phyloP scores from a whole-genome alignment of 1,139 yeast species.

The Geotrichum europaeum region DNA sequence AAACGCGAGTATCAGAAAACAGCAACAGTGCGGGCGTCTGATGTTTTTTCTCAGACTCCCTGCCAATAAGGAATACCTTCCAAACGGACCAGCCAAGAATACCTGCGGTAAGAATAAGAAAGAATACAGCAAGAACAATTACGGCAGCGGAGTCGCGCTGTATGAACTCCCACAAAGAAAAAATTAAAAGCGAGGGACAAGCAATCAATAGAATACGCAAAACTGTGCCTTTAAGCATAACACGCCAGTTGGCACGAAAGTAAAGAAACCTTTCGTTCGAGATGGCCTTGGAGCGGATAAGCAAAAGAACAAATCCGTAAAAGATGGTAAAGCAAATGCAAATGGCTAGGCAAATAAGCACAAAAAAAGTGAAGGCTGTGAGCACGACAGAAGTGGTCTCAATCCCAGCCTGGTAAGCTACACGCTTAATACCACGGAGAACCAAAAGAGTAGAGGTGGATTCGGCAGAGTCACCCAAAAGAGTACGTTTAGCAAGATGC shows the following conservation, averaged over 20 bases:
- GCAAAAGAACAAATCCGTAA: constrained; percentile 21
- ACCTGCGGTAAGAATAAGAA: constrained; percentile 51
- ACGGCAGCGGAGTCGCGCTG: constrained; percentile 81
- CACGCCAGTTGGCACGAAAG: constrained; percentile 70
- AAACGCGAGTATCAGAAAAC: constrained; percentile 71
- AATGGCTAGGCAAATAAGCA: constrained; percentile 50
- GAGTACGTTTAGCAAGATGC: constrained; percentile 5
- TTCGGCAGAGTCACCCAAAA: constrained; percentile 15
- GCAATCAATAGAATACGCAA: constrained; percentile 57
- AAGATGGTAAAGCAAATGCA: constrained; percentile 26
- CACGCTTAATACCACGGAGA: constrained; percentile 86
- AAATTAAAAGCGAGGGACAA: constrained; percentile 66
- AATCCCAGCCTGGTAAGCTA: constrained; percentile 76
- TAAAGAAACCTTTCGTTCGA: constrained; percentile 38
- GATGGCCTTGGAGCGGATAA: constrained; percentile 13
- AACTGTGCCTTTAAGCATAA: constrained; percentile 79
- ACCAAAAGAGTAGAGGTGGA: constrained; percentile 39
- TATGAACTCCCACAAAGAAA: constrained; percentile 87
- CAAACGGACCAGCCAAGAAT: constrained; percentile 67
- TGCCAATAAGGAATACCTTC: constrained; percentile 64
- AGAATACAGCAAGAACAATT: constrained; percentile 69
- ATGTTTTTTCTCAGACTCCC: constrained; percentile 60
- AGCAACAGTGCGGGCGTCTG: constrained; percentile 87
- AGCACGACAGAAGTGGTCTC: constrained; percentile 80
- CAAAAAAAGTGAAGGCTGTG: constrained; percentile 78